Base-by-base conservation (phyloP, 2,329 filamentous ascomycete species). In the Fusarium continuum region DNA sequence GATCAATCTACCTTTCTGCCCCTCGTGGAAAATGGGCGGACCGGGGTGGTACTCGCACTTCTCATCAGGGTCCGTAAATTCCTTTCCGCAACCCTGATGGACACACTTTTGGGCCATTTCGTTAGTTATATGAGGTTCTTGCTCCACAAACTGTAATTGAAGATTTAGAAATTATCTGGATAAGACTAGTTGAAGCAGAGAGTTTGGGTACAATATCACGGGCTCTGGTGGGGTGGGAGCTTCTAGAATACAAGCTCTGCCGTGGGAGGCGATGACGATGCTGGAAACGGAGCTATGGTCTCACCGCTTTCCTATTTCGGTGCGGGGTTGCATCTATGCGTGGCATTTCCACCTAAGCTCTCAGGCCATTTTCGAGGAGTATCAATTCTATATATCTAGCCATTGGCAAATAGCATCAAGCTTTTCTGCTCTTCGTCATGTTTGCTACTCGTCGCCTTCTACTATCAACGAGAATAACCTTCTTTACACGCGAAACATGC, bases 11-110 rank as follows among this genome's bases (percentile, higher is more conserved):
- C 94, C 95, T 88, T 99, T 98, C 80, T 97, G 94, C 61, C 95
- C 95, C 80, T 99, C 95, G 76, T 98, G 95, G 77, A 99, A 99
- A 75, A 95, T 84, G 39, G 95, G 95, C 65, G 93, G 92, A 53
- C 93, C 93, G 36, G 94, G 92, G 79, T 99, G 95, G 80, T 97
- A 98, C 70, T 87, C 80, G 80, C 95, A 99, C 68, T 88, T 84
- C 77, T 97, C 94, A 35, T 92, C 87, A 9, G 88, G 79, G 76
- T 97, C 90, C 43, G 88, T 88, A 78, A 92, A 98, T 65, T 83
- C 78, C 83, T 97, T 98, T 72, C 91, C 92, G 78, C 95, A 99
- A 76, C 93, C 93, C 78, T 96, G 93, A 81, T 97, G 95, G 55
- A 97, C 92, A 77, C 95, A 99, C 81, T 96, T 98, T 72, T 88